Conservation (phyloP, 495 filamentous ascomycete genomes). For the Thozetella sp. region DNA sequence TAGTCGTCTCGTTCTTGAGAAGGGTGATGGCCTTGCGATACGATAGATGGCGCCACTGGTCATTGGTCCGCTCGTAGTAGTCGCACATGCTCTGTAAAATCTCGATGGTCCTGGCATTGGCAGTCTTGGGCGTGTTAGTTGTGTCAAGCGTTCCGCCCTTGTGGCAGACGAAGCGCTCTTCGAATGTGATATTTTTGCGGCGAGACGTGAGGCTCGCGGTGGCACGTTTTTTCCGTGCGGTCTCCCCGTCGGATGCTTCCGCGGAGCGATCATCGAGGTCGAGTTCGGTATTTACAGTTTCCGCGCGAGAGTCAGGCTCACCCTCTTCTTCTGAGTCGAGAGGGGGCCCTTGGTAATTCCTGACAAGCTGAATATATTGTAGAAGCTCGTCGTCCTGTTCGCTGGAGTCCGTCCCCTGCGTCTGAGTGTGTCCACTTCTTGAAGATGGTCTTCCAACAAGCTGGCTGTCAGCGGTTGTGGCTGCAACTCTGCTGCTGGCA, state of each 20-base stretch:
- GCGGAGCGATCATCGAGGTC: not conserved
- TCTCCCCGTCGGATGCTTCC: conserved; percentile 21
- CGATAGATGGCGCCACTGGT: conserved; percentile 78
- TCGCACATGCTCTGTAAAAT: conserved; percentile 81
- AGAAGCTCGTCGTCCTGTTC: conserved; percentile 27
- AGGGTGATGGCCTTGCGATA: conserved; percentile 82
- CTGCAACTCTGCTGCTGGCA: no score
- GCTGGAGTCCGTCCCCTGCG: not conserved
- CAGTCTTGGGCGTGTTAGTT: conserved; percentile 26
- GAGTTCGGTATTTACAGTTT: not conserved
- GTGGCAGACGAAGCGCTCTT: conserved; percentile 46
- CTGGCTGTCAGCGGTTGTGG: no score
- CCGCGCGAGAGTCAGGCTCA: conserved; percentile 14
- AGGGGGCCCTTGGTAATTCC: conserved; percentile 35
- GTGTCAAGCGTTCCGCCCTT: conserved; percentile 36
- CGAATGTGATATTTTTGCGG: conserved; percentile 21
- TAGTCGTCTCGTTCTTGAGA: conserved; percentile 65
- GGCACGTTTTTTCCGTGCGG: conserved; percentile 16
- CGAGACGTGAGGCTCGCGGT: not conserved
- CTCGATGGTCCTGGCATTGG: conserved; percentile 76
- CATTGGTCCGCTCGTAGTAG: conserved; percentile 74
- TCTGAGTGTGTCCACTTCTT: not conserved
- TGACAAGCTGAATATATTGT: conserved; percentile 30
- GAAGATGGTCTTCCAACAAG: no score
- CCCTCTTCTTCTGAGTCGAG: conserved; percentile 27